phyloP scores from a whole-genome alignment of 768 basidiomycete species.

The Epithele typhae region DNA sequence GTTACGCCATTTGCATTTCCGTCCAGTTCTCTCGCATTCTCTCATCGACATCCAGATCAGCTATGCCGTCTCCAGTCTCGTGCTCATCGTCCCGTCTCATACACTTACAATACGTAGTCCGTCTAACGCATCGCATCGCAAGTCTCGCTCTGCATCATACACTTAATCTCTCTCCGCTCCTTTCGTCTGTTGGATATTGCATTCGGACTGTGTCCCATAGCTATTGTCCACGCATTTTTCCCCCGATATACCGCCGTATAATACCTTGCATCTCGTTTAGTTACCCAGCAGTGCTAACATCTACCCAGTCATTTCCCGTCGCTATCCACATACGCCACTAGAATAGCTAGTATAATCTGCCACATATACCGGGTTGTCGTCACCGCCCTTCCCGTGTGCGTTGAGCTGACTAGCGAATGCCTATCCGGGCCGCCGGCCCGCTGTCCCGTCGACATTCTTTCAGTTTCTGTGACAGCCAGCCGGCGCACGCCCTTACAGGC shows the following conservation, averaged over 20 bases:
- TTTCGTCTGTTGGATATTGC: conserved; percentile 17
- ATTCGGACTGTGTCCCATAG: conserved; percentile 12
- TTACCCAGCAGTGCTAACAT: conserved; percentile 11
- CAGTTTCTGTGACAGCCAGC: too few relatives aligned
- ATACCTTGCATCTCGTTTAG: conserved; percentile 14
- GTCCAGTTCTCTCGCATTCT: conserved; percentile 5
- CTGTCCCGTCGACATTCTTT: too few relatives aligned
- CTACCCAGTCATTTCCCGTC: conserved; percentile 4
- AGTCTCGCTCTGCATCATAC: conserved; percentile 8
- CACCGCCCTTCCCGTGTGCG: too few relatives aligned
- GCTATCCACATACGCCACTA: not conserved
- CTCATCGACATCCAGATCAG: too few relatives aligned
- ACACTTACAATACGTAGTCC: not conserved
- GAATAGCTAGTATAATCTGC: conserved; percentile 13
- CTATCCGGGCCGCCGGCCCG: too few relatives aligned
- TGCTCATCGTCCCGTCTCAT: conserved; percentile 2
- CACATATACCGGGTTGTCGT: conserved; percentile 1
- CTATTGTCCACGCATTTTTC: not conserved
- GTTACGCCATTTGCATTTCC: not conserved
- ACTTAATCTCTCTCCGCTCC: conserved; percentile 14
- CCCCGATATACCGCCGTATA: too few relatives aligned
- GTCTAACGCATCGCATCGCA: conserved; percentile 4
- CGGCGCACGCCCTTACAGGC: too few relatives aligned
- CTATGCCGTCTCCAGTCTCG: too few relatives aligned
- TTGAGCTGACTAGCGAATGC: too few relatives aligned